phyloP scores from a whole-genome alignment of 768 basidiomycete species.

The Neoboletus subvelutipes region DNA sequence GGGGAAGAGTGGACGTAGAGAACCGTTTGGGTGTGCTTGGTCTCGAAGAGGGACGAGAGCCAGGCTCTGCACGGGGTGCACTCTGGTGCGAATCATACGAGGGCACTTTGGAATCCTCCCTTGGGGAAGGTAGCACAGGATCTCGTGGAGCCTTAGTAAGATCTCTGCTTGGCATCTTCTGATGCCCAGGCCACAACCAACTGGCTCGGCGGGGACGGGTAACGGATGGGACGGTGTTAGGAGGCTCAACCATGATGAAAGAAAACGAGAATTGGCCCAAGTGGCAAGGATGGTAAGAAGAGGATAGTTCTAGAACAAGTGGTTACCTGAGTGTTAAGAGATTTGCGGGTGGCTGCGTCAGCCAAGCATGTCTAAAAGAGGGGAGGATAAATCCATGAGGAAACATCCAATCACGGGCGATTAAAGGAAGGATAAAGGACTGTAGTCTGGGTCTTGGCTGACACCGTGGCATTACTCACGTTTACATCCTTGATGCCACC shows the following conservation, averaged over 20 bases:
- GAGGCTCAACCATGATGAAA: constrained; percentile 25
- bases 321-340: constrained; percentile 33
- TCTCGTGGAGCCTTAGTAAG: constrained; percentile 11
- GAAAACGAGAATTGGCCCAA: constrained; percentile 1
- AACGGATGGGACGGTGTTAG: background rate
- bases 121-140: constrained; percentile 17
- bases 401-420: constrained; percentile 10
- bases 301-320: constrained; percentile 12
- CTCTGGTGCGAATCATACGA: background rate
- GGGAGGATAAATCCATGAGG: constrained; percentile 16
- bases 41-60: constrained; percentile 12
- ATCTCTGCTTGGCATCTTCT: constrained; percentile 23
- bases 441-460: constrained; percentile 23
- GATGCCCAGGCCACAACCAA: constrained; percentile 31
- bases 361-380: constrained; percentile 28
- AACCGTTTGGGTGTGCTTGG: constrained; percentile 21
- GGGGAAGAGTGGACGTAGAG: constrained; percentile 28
- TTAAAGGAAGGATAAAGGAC: constrained; percentile 3
- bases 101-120: constrained; percentile 13
- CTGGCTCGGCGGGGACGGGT: constrained; percentile 24
- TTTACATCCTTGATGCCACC: constrained; percentile 28
- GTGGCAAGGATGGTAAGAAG: constrained; percentile 10
- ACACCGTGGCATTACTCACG: constrained; percentile 26
- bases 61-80: constrained; percentile 1
- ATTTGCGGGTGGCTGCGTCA: constrained; percentile 33